Percentiles rank a stretch among this genome's conserved stretches.
Evolutionary conservation across 768 basidiomycete genomes (phyloP).

Genomic region (Lepiota brunneoincarnata): DNA sequence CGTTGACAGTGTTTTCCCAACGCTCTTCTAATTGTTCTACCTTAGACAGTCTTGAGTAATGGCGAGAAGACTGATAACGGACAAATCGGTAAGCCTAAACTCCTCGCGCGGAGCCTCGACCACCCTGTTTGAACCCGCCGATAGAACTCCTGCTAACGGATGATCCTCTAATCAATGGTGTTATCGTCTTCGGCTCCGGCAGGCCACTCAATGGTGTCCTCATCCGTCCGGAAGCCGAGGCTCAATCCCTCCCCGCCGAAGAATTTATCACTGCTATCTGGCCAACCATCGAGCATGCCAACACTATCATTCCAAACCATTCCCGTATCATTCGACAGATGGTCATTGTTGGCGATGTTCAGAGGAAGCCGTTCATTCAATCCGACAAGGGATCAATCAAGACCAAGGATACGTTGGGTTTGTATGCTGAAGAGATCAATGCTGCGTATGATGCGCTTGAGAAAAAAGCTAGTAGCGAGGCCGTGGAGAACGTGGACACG

Average conservation of each 20-base stretch:
- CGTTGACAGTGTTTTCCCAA: neutral
- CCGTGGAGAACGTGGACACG: neutral
- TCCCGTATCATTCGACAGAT: constrained; percentile 22
- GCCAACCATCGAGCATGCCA: constrained; percentile 21
- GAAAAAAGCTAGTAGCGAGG: neutral
- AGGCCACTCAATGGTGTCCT: constrained; percentile 22
- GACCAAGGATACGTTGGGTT: constrained; percentile 15
- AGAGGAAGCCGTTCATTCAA: constrained; percentile 18
- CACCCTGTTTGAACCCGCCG: neutral
- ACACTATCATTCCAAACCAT: constrained; percentile 22
- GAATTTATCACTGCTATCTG: constrained; percentile 19
- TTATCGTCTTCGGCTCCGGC: constrained; percentile 22
- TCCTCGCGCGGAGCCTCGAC: no score
- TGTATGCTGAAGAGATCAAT: constrained; percentile 25
- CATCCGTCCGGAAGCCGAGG: constrained; percentile 10
- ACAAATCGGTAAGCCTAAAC: constrained; percentile 19
- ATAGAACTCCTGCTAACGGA: constrained; percentile 19
- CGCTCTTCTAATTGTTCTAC: neutral
- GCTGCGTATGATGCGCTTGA: constrained; percentile 18
- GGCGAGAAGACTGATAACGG: constrained; percentile 27
- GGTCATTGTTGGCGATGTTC: constrained; percentile 18
- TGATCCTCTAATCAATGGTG: constrained; percentile 18
- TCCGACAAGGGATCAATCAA: constrained; percentile 24
- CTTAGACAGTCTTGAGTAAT: constrained; percentile 25
- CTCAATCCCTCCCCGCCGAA: neutral